Conservation (phyloP, 208 protist genomes). For the Wallacemonas sp. region DNA sequence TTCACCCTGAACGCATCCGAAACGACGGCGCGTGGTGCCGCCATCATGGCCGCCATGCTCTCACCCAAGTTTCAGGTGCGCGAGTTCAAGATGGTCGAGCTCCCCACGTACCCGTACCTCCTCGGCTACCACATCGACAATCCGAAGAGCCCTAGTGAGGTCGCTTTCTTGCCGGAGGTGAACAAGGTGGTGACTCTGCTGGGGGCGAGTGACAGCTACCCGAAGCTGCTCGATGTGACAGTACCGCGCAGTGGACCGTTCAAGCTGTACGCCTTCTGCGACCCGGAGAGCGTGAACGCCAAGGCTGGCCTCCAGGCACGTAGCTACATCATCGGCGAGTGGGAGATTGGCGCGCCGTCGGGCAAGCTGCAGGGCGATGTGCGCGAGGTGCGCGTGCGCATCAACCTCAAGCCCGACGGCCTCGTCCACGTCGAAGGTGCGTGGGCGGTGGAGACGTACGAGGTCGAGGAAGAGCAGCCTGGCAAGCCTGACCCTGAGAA, state of each 20-base stretch:
- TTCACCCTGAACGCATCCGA: slow-evolving; percentile 92
- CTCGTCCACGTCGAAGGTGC: slow-evolving; percentile 67
- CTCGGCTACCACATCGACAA: slow-evolving; percentile 77
- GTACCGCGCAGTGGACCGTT: slow-evolving; percentile 57
- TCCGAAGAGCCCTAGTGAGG: slow-evolving; percentile 43
- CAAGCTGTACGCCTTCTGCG: slow-evolving; percentile 86
- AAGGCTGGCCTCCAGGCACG: slow-evolving; percentile 32
- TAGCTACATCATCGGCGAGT: slow-evolving; percentile 70
- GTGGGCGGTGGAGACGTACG: slow-evolving; percentile 63
- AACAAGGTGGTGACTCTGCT: slow-evolving; percentile 85
- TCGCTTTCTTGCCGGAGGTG: slow-evolving; percentile 80
- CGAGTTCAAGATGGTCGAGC: slow-evolving; percentile 81
- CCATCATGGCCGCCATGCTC: slow-evolving; percentile 86
- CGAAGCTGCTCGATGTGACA: slow-evolving; percentile 83
- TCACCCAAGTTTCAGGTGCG: slow-evolving; percentile 90
- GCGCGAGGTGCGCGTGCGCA: slow-evolving; percentile 61
- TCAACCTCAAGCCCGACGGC: slow-evolving; percentile 61
- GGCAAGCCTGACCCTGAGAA: slow-evolving; percentile 22
- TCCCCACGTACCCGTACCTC: slow-evolving; percentile 72
- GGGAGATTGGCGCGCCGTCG: slow-evolving; percentile 45
- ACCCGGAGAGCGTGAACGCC: slow-evolving; percentile 43
- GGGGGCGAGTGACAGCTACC: slow-evolving; percentile 51
- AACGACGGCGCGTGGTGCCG: slow-evolving; percentile 80
- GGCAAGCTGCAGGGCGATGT: slow-evolving; percentile 30
- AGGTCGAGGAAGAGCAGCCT: slow-evolving; percentile 57